A percentile compares a stretch with the other conserved stretches of the same genome.
Conservation (phyloP, 768 basidiomycete species). For the Serendipita sp. region DNA sequence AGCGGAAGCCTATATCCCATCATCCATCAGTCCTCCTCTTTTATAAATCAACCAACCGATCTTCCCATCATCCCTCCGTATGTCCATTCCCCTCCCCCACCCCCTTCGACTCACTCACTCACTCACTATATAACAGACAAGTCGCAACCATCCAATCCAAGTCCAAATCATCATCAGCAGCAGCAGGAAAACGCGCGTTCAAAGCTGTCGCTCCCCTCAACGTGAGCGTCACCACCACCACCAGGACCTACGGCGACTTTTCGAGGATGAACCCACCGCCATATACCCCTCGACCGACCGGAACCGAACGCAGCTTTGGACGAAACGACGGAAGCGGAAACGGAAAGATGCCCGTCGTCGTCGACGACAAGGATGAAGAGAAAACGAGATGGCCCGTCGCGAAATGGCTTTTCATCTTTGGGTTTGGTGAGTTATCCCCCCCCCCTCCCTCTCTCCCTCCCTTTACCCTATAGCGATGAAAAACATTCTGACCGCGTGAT, state of each 20-base stretch:
- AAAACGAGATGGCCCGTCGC: neutral
- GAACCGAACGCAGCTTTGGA: conserved; percentile 3
- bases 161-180: neutral
- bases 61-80: neutral
- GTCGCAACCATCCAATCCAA: too few species aligned
- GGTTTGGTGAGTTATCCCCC: neutral
- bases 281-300: neutral
- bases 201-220: neutral
- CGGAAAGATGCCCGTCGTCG: neutral
- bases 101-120: neutral
- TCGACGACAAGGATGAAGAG: neutral
- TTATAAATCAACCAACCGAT: neutral
- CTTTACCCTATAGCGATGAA: neutral
- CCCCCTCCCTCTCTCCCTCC: neutral
- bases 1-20: neutral
- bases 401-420: conserved; percentile 5
- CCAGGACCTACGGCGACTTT: conserved; percentile 3
- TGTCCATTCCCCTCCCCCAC: neutral
- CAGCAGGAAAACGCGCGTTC: neutral
- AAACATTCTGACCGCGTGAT: too few species aligned
- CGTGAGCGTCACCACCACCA: conserved; percentile 4
- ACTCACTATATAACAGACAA: too few species aligned
- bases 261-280: neutral
- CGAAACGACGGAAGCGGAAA: too few species aligned
- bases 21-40: neutral